phyloP scores from a whole-genome alignment of 257 asterid species.

The Plantago ovata region DNA sequence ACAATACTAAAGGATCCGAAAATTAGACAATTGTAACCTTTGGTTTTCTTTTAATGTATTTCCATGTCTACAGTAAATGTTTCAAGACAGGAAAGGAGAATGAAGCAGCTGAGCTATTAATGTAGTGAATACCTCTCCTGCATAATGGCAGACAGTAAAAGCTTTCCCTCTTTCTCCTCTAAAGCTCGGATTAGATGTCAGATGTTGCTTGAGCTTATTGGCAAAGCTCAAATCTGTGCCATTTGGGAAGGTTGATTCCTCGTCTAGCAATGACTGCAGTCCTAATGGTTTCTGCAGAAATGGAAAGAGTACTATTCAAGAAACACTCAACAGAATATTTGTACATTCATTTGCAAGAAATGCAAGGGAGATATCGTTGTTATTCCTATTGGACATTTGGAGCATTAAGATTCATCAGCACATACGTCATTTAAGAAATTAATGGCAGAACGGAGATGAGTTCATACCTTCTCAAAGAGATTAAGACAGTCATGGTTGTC shows the following conservation, averaged over 20 bases:
- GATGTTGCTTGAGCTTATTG: constrained; percentile 88
- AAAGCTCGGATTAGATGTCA: constrained; percentile 71
- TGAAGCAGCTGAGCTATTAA: constrained; percentile 7
- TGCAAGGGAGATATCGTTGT: no score
- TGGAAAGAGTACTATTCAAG: background rate
- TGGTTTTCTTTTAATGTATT: no score
- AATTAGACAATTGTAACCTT: no score
- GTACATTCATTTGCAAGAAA: no score
- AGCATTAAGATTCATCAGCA: background rate
- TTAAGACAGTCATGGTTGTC: constrained; percentile 96
- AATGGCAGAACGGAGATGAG: constrained; percentile 11
- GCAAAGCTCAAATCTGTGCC: constrained; percentile 97
- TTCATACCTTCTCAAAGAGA: constrained; percentile 90
- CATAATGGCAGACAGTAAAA: constrained; percentile 84
- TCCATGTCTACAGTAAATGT: background rate
- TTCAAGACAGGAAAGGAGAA: background rate
- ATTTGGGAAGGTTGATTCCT: constrained; percentile 95
- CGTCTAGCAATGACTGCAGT: constrained; percentile 84
- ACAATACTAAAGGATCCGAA: no score
- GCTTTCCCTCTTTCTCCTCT: constrained; percentile 82
- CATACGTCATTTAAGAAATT: constrained; percentile 14
- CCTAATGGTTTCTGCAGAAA: constrained; percentile 90
- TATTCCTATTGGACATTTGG: no score
- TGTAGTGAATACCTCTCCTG: constrained; percentile 76
- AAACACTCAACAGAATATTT: no score